A percentile compares a stretch with the other conserved stretches of the same genome.
These are phyloP conservation scores for Didymella exigua DNA, from an alignment of 2,329 filamentous ascomycete genomes.

Conservation along the genomic window DNA sequence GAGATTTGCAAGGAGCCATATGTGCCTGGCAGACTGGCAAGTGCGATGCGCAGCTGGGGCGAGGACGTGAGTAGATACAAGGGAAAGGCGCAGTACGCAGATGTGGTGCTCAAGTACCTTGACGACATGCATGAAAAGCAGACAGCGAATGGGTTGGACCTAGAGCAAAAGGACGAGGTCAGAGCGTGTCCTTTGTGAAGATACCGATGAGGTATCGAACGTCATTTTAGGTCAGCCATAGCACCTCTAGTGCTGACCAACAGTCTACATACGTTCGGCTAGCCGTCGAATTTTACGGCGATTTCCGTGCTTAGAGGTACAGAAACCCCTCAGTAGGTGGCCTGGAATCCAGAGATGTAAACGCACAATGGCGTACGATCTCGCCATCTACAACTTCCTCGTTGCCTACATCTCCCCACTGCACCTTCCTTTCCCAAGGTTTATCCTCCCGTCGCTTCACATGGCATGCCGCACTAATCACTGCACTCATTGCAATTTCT, in stretches of 20 bases:
- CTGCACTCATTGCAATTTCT: conserved; percentile 69
- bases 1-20: conserved; percentile 73
- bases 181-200: conserved; percentile 66
- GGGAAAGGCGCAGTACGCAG: conserved; percentile 74
- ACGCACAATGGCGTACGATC: conserved; percentile 17
- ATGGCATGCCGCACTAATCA: conserved; percentile 35
- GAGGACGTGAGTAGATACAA: conserved; percentile 79
- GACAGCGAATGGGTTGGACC: conserved; percentile 67
- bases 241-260: neutral
- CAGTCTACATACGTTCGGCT: neutral
- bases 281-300: no score
- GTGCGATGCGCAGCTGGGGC: conserved; percentile 80
- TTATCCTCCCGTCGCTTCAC: conserved; percentile 11
- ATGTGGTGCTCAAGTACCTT: conserved; percentile 76
- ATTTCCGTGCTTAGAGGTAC: neutral
- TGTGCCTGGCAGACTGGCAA: conserved; percentile 78
- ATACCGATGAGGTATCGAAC: neutral
- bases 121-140: conserved; percentile 77
- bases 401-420: conserved; percentile 23
- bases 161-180: conserved; percentile 61
- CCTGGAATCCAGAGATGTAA: conserved; percentile 9
- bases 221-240: neutral
- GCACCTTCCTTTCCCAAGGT: conserved; percentile 19
- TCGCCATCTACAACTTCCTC: neutral
- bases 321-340: conserved; percentile 7